A percentile compares a stretch with the other conserved stretches of the same genome.
Evolutionary conservation across 179 eudicot species (phyloP).

Genomic region (Patellifolia procumbens): DNA sequence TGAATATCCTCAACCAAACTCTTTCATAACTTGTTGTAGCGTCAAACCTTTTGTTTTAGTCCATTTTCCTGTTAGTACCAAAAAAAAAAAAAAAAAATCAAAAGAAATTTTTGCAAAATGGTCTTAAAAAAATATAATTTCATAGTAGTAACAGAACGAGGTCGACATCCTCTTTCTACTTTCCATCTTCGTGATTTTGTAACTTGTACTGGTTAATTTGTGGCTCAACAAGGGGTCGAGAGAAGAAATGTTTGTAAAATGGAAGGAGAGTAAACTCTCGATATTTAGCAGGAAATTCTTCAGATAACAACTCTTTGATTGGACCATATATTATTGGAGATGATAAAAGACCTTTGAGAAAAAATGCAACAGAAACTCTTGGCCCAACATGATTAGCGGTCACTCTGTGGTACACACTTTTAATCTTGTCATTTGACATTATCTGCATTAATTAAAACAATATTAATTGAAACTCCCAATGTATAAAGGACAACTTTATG

Average conservation of each 20-base stretch:
- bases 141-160: too few species aligned
- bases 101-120: too few species aligned
- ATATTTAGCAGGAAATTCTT: constrained; percentile 14
- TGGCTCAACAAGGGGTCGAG: neutral
- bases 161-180: neutral
- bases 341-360: constrained; percentile 9
- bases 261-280: neutral
- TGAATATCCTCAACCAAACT: too few species aligned
- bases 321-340: constrained; percentile 19
- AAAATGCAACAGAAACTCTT: constrained; percentile 24
- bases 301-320: constrained; percentile 27
- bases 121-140: too few species aligned
- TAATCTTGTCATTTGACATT: constrained; percentile 33
- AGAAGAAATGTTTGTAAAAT: neutral
- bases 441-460: constrained; percentile 20
- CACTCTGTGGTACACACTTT: constrained; percentile 30
- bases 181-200: neutral
- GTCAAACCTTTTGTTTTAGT: too few species aligned
- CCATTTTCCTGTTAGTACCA: too few species aligned
- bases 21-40: too few species aligned
- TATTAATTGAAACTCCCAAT: neutral
- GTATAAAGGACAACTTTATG: too few species aligned
- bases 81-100: too few species aligned
- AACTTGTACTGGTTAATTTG: constrained; percentile 6
- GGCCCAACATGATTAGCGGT: constrained; percentile 24